Evolutionary conservation across 139 green algal species (phyloP).

Genomic region (Asterochloris sp.): DNA sequence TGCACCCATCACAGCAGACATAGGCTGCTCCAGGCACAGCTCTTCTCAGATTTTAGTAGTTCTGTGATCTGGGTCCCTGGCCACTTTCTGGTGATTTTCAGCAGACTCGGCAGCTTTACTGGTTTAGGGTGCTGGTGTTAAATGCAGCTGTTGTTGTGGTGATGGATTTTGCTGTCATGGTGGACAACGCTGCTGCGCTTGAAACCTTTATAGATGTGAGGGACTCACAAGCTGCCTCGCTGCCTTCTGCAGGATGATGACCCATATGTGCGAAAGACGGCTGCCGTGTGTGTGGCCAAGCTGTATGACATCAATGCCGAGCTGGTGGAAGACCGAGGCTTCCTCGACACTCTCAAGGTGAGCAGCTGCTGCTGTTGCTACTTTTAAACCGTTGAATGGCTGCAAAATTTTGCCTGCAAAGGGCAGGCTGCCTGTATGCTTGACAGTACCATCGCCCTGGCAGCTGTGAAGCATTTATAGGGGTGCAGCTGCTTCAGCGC

Average conservation of each 20-base stretch:
- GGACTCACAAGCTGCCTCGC: neutral
- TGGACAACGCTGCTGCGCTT: neutral
- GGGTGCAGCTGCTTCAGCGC: neutral
- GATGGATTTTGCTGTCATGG: neutral
- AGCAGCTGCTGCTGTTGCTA: too few relatives aligned
- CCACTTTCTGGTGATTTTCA: too few relatives aligned
- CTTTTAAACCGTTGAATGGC: neutral
- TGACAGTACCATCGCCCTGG: neutral
- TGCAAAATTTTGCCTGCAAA: too few relatives aligned
- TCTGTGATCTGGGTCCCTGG: too few relatives aligned
- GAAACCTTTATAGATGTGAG: neutral
- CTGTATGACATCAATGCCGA: conserved; percentile 96
- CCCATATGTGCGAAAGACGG: conserved; percentile 98
- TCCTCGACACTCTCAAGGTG: conserved; percentile 90
- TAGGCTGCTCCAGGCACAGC: too few relatives aligned
- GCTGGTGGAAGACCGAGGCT: conserved; percentile 95
- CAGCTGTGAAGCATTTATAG: too few relatives aligned
- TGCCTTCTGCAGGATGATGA: conserved; percentile 81
- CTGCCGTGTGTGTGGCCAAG: conserved; percentile 97
- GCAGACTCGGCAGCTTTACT: too few relatives aligned
- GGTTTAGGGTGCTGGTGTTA: too few relatives aligned
- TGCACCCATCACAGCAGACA: too few relatives aligned
- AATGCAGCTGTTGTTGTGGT: too few relatives aligned
- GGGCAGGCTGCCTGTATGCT: neutral
- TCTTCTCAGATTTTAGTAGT: too few relatives aligned